Evolutionary conservation across 106 monocot species (phyloP).

Genomic region (Dactylorhiza incarnata): DNA sequence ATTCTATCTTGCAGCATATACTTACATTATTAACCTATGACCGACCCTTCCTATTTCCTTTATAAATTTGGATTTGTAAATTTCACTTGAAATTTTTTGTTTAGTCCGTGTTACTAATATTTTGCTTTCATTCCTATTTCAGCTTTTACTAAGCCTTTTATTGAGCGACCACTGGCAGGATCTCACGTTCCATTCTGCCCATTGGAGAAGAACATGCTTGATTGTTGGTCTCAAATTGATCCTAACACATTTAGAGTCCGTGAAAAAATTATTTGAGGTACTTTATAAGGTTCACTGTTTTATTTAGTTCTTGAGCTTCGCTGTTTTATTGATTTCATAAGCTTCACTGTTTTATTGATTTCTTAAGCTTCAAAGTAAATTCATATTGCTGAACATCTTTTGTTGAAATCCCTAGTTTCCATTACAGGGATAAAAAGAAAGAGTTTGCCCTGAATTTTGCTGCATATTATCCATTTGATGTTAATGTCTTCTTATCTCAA

Average conservation of each 20-base stretch:
- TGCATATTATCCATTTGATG: slow-evolving; percentile 90
- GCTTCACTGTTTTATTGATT: no score
- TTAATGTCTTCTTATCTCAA: slow-evolving; percentile 79
- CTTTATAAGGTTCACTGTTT: background rate
- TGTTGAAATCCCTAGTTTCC: slow-evolving; percentile 2
- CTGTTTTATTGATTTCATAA: no score
- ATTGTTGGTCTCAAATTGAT: slow-evolving; percentile 78
- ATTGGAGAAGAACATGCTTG: slow-evolving; percentile 73
- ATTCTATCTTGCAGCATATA: background rate
- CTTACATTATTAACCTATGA: background rate
- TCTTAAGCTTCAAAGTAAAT: no score
- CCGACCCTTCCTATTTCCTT: background rate
- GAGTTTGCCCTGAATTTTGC: slow-evolving; percentile 77
- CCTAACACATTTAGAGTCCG: slow-evolving; percentile 81
- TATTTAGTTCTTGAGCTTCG: background rate
- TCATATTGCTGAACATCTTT: background rate
- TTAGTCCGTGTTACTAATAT: background rate
- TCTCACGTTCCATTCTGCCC: slow-evolving; percentile 75
- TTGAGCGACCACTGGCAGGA: slow-evolving; percentile 90
- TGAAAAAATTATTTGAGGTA: slow-evolving; percentile 80
- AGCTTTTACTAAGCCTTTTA: slow-evolving; percentile 19
- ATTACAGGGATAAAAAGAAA: slow-evolving; percentile 91
- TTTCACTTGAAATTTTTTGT: background rate
- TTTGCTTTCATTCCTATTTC: background rate
- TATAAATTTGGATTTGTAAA: background rate